phyloP scores from a whole-genome alignment of 2,329 filamentous ascomycete species.

The Penicillium sp. region DNA sequence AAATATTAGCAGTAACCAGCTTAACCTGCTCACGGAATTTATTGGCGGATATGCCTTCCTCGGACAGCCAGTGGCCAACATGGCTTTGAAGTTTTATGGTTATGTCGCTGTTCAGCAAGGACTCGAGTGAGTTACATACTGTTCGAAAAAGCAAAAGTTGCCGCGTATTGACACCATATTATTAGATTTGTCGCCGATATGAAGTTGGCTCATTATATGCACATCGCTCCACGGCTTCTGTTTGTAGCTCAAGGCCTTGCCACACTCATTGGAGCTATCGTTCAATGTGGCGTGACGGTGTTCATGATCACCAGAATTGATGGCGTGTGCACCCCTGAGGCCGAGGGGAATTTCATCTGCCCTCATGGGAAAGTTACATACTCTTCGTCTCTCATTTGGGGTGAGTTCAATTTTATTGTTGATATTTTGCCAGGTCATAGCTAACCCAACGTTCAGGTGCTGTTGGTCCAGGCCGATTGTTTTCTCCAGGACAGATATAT shows the following conservation, averaged over 20 bases:
- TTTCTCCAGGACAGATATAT: conserved; percentile 62
- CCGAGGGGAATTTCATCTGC: conserved; percentile 59
- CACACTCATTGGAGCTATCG: conserved; percentile 49
- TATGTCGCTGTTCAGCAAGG: conserved; percentile 66
- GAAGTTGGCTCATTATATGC: conserved; percentile 57
- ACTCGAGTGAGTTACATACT: conserved; percentile 38
- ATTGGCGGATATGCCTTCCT: conserved; percentile 50
- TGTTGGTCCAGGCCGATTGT: conserved; percentile 67
- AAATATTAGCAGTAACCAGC: conserved; percentile 49
- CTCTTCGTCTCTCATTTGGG: conserved; percentile 70
- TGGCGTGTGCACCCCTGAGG: conserved; percentile 53
- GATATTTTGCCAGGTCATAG: background rate
- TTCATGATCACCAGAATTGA: conserved; percentile 50
- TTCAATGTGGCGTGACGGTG: conserved; percentile 51
- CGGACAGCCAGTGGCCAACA: conserved; percentile 49
- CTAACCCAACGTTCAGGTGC: conserved; percentile 40
- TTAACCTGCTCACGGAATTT: conserved; percentile 51
- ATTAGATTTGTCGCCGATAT: conserved; percentile 65
- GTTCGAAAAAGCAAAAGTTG: background rate
- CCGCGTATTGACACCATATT: background rate
- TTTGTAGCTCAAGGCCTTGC: conserved; percentile 54
- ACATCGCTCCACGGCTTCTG: conserved; percentile 49
- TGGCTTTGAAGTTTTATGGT: conserved; percentile 71
- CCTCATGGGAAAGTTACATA: conserved; percentile 61
- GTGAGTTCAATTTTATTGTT: conserved; percentile 29